phyloP scores from a whole-genome alignment of 441 rosid species.

The Geranium incanum region DNA sequence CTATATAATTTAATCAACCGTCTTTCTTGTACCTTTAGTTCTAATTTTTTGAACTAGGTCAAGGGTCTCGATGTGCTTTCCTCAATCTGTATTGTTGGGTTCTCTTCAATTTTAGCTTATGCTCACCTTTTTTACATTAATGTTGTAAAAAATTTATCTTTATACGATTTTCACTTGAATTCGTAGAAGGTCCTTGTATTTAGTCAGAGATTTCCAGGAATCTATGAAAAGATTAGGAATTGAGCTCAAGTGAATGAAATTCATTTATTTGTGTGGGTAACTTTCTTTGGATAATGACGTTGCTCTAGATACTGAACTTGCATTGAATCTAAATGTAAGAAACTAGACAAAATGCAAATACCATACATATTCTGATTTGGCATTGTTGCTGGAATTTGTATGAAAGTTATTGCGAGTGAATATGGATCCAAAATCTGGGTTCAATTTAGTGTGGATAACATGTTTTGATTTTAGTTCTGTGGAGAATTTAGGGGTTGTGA shows the following conservation, averaged over 20 bases:
- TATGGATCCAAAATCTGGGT: no score
- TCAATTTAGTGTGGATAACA: no score
- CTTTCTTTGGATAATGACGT: background rate
- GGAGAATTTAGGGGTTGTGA: no score
- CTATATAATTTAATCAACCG: background rate
- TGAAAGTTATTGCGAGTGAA: no score
- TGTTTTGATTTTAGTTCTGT: no score
- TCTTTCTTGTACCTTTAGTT: background rate
- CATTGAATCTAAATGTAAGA: background rate
- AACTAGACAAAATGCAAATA: background rate
- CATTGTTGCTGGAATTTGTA: no score
- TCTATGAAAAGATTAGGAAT: background rate
- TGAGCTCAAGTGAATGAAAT: background rate
- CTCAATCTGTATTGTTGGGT: background rate
- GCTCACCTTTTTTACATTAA: background rate
- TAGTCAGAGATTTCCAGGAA: background rate
- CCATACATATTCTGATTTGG: background rate
- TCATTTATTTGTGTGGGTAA: background rate
- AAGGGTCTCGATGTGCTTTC: background rate
- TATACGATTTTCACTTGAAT: background rate
- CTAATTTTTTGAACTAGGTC: no score
- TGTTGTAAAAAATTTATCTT: background rate
- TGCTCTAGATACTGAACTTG: background rate
- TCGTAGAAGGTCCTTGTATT: background rate
- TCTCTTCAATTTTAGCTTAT: background rate